phyloP scores from a whole-genome alignment of 1,139 yeast genomes.

The Sugiyamaella novakii region DNA sequence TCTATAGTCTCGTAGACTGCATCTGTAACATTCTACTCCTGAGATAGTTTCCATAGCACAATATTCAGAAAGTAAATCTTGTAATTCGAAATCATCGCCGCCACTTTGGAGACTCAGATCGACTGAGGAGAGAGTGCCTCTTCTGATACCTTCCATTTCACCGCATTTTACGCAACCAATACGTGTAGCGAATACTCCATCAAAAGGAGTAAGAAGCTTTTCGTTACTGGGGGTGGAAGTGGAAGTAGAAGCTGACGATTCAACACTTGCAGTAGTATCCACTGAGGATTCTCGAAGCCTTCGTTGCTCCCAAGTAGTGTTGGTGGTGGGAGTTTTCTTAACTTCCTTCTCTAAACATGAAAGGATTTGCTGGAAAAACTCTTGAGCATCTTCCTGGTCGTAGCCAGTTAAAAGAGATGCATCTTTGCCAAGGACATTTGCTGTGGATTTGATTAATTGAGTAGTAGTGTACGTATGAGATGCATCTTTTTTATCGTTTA shows the following conservation, averaged over 20 bases:
- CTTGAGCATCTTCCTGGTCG: conserved; percentile 95
- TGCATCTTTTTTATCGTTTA: conserved; percentile 40
- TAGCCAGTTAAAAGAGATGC: conserved; percentile 76
- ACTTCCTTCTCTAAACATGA: conserved; percentile 68
- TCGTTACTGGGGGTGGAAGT: conserved; percentile 14
- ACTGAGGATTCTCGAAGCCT: conserved; percentile 16
- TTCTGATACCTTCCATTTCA: conserved; percentile 88
- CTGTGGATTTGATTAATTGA: conserved; percentile 66
- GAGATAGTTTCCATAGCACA: conserved; percentile 80
- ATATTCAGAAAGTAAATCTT: conserved; percentile 69
- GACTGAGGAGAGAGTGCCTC: conserved; percentile 77
- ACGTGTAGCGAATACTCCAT: conserved; percentile 82
- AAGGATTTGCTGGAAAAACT: conserved; percentile 81
- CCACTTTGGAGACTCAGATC: conserved; percentile 59
- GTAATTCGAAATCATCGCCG: conserved; percentile 45
- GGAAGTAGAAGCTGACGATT: neutral
- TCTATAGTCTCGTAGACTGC: conserved; percentile 69
- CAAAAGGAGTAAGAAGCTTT: conserved; percentile 79
- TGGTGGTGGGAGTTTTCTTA: conserved; percentile 16
- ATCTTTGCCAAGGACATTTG: conserved; percentile 82
- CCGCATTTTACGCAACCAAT: conserved; percentile 90
- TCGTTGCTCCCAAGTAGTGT: conserved; percentile 15
- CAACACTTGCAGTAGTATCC: conserved; percentile 25
- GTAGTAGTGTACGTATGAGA: conserved; percentile 61
- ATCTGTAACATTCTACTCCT: conserved; percentile 90